phyloP scores from a whole-genome alignment of 768 basidiomycete species.

The Hypholoma fasciculare region DNA sequence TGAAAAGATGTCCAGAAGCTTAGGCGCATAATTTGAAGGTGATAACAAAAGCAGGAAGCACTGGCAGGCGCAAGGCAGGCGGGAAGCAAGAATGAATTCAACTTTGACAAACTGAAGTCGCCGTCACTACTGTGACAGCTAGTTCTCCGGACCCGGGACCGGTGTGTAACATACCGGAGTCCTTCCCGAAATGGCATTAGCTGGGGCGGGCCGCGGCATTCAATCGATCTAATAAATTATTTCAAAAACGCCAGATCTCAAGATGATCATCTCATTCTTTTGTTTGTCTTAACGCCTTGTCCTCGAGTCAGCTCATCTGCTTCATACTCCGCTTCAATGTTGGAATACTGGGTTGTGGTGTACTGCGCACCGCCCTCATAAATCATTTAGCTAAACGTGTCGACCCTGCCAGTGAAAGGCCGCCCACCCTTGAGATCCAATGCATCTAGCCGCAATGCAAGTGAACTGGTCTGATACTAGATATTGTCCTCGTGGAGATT shows the following conservation, averaged over 20 bases:
- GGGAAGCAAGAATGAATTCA: no score
- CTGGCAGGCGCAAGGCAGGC: no score
- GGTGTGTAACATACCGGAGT: background rate
- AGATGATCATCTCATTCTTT: background rate
- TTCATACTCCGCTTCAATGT: background rate
- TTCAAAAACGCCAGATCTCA: background rate
- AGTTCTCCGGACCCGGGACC: no score
- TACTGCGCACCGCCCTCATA: background rate
- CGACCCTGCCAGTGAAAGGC: background rate
- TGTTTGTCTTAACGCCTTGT: background rate
- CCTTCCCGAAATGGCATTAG: background rate
- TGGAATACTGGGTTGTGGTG: background rate
- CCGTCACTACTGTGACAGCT: no score
- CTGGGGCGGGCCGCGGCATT: background rate
- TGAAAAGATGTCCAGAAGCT: no score
- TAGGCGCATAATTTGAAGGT: no score
- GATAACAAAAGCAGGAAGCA: no score
- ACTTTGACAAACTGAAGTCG: no score
- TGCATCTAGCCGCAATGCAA: background rate
- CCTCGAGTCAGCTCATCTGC: background rate
- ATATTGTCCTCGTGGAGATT: conserved; percentile 13
- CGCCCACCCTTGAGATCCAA: background rate
- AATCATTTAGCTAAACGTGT: background rate
- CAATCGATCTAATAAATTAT: background rate
- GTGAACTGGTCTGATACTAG: background rate